Evolutionary conservation across 2,329 filamentous ascomycete genomes (phyloP).

Genomic region (Metarhizium guizhouense): DNA sequence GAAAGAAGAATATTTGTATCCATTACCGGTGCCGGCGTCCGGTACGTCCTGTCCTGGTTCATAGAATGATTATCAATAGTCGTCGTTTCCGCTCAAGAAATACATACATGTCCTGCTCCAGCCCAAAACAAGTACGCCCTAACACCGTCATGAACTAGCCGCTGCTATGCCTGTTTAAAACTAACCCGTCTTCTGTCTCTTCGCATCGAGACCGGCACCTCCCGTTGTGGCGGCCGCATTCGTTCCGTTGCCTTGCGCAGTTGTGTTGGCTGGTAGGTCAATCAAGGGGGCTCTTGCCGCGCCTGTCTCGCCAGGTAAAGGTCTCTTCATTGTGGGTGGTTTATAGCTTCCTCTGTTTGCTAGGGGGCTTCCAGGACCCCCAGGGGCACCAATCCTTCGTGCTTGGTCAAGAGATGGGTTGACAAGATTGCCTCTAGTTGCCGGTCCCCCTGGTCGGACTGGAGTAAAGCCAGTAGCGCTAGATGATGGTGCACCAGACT

Average conservation of each 20-base stretch:
- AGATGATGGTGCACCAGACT: slow-evolving; percentile 13
- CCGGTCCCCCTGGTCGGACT: slow-evolving; percentile 18
- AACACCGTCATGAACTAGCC: neutral
- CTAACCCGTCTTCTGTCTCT: slow-evolving; percentile 38
- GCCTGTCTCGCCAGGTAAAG: slow-evolving; percentile 23
- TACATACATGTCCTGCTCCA: neutral
- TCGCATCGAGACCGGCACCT: slow-evolving; percentile 31
- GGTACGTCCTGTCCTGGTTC: neutral
- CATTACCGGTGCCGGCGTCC: neutral
- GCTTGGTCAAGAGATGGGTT: slow-evolving; percentile 46
- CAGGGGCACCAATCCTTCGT: slow-evolving; percentile 51
- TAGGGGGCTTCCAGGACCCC: slow-evolving; percentile 44
- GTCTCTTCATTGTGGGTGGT: slow-evolving; percentile 50
- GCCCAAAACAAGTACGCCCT: slow-evolving; percentile 16
- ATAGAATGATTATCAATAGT: neutral
- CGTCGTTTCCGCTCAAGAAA: slow-evolving; percentile 1
- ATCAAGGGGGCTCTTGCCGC: slow-evolving; percentile 34
- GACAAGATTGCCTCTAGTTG: slow-evolving; percentile 30
- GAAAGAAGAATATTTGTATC: neutral
- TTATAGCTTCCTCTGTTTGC: slow-evolving; percentile 50
- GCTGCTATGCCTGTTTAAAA: neutral
- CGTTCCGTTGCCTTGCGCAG: slow-evolving; percentile 11
- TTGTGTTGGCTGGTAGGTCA: slow-evolving; percentile 40
- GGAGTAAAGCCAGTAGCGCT: slow-evolving; percentile 20
- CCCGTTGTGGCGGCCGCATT: slow-evolving; percentile 5